phyloP scores from a whole-genome alignment of 768 basidiomycete genomes.

The Tylopilus felleus region DNA sequence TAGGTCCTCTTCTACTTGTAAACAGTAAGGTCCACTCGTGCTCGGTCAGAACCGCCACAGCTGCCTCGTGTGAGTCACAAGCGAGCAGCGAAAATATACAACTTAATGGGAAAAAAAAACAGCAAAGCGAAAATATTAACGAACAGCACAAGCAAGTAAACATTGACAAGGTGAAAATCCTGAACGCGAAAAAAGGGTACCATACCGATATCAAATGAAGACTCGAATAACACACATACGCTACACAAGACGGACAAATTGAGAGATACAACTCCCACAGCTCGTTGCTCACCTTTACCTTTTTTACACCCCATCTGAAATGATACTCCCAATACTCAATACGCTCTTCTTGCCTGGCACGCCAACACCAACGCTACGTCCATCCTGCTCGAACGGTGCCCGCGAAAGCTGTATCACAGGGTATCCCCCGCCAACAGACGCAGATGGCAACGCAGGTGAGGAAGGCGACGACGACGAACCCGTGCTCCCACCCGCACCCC shows the following conservation, averaged over 20 bases:
- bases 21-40: too few species aligned
- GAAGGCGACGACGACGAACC: slow-evolving; percentile 28
- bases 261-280: not conserved
- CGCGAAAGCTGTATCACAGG: slow-evolving; percentile 31
- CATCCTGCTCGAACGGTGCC: slow-evolving; percentile 32
- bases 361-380: slow-evolving; percentile 18
- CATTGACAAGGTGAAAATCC: not conserved
- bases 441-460: slow-evolving; percentile 26
- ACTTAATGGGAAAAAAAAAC: not conserved
- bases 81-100: not conserved
- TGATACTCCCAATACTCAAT: slow-evolving; percentile 69
- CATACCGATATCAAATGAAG: not conserved
- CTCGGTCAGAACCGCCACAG: not conserved
- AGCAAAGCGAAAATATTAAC: not conserved
- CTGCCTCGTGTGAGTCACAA: not conserved
- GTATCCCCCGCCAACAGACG: slow-evolving; percentile 17
- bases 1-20: too few species aligned
- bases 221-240: not conserved
- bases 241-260: not conserved
- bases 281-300: not conserved
- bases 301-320: slow-evolving; percentile 42
- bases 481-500: slow-evolving; percentile 4
- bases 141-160: not conserved
- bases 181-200: not conserved
- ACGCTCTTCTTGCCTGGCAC: slow-evolving; percentile 55